A percentile compares a stretch with the other conserved stretches of the same genome.
Conservation (phyloP, 768 basidiomycete genomes). For the Cystofilobasidium bisporidii region DNA sequence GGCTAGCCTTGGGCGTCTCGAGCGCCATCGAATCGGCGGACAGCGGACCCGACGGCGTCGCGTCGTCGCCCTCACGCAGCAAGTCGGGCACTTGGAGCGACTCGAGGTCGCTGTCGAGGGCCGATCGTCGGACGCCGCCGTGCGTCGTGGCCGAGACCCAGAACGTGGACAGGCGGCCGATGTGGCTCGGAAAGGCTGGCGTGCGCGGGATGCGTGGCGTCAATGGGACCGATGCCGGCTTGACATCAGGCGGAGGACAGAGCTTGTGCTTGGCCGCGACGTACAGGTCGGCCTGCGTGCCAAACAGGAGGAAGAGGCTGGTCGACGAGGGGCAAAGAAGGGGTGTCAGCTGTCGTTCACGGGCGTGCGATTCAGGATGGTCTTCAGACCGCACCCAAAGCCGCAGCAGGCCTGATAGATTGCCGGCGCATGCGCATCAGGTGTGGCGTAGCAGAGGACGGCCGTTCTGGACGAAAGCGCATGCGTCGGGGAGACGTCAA, state of each 20-base stretch:
- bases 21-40: too few relatives aligned
- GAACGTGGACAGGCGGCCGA: constrained; percentile 1
- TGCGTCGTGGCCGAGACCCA: background rate
- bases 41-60: too few relatives aligned
- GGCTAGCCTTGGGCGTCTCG: too few relatives aligned
- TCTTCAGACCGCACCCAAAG: background rate
- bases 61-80: background rate
- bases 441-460: background rate
- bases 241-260: background rate
- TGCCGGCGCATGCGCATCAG: background rate
- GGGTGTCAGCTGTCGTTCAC: too few relatives aligned
- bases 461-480: background rate
- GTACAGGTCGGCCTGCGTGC: background rate
- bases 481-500: too few relatives aligned
- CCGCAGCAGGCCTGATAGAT: background rate
- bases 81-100: background rate
- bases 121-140: background rate
- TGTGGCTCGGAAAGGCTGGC: background rate
- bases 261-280: background rate
- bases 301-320: background rate
- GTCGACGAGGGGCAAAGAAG: too few relatives aligned
- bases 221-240: background rate
- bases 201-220: background rate
- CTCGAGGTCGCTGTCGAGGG: background rate
- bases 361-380: too few relatives aligned